phyloP scores from a whole-genome alignment of 306 rosid genomes.

The Cicer bijugum region DNA sequence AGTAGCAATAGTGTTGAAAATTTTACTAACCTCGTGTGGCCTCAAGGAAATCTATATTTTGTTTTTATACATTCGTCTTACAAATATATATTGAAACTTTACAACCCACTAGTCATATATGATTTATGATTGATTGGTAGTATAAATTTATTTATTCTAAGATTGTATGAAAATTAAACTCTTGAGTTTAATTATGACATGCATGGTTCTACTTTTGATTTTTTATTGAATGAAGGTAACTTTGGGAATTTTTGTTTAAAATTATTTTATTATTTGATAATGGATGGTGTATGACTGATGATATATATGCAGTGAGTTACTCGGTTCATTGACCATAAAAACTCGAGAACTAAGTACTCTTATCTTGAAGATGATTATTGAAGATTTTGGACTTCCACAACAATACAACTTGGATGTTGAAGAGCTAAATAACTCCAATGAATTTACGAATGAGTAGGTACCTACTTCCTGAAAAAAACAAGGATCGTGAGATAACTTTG shows the following conservation, averaged over 20 bases:
- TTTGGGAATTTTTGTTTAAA: not conserved
- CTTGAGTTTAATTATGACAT: not conserved
- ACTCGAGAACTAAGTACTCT: slow-evolving; percentile 40
- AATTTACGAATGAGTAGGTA: slow-evolving; percentile 52
- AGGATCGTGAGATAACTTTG: slow-evolving; percentile 12
- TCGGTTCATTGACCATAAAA: slow-evolving; percentile 46
- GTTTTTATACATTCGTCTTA: too few species aligned
- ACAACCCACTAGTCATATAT: too few species aligned
- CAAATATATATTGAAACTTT: too few species aligned
- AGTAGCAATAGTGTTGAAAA: too few species aligned
- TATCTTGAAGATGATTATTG: slow-evolving; percentile 51
- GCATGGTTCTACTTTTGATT: not conserved
- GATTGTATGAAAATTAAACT: too few species aligned
- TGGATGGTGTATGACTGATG: not conserved
- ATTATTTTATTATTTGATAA: too few species aligned
- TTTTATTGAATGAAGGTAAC: not conserved
- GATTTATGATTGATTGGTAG: too few species aligned
- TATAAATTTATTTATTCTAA: too few species aligned
- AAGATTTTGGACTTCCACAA: slow-evolving; percentile 47
- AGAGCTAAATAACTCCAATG: slow-evolving; percentile 25
- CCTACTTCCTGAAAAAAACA: slow-evolving; percentile 38
- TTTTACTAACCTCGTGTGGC: slow-evolving; percentile 67
- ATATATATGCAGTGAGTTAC: slow-evolving; percentile 46
- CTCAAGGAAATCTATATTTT: slow-evolving; percentile 50
- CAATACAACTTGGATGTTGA: slow-evolving; percentile 43